Percentiles rank a stretch among this genome's conserved stretches.
These are phyloP conservation scores for Colletotrichum sp. DNA, from an alignment of 2,329 filamentous ascomycete species.

Conservation along the genomic window DNA sequence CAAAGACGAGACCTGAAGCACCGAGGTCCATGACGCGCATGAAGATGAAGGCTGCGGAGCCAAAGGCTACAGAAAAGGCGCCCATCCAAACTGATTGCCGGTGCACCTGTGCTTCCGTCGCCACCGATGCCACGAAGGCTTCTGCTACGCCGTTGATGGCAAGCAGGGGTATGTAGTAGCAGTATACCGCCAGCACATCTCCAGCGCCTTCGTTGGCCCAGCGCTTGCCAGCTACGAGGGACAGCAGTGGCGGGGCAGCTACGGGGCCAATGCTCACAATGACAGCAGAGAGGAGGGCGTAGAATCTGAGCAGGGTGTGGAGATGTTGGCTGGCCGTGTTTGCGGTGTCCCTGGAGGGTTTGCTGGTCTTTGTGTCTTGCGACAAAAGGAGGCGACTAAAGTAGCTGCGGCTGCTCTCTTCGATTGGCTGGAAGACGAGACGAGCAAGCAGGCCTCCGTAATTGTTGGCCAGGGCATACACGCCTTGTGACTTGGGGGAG, in stretches of 20 bases:
- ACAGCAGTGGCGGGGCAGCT: constrained; percentile 74
- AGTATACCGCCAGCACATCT: constrained; percentile 77
- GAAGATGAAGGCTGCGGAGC: constrained; percentile 73
- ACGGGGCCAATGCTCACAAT: constrained; percentile 75
- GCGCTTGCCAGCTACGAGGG: constrained; percentile 74
- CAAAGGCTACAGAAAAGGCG: constrained; percentile 79
- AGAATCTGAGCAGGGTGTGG: constrained; percentile 69
- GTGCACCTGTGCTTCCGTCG: constrained; percentile 75
- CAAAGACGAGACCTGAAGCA: constrained; percentile 80
- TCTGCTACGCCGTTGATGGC: constrained; percentile 92
- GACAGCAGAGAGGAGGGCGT: constrained; percentile 73
- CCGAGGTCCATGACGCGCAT: constrained; percentile 73
- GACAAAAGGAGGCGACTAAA: constrained; percentile 78
- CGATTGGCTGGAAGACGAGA: constrained; percentile 91
- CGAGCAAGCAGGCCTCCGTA: constrained; percentile 90
- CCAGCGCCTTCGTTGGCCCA: constrained; percentile 80
- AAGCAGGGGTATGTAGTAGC: constrained; percentile 91
- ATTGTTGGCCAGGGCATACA: constrained; percentile 92
- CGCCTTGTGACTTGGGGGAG: constrained; percentile 80
- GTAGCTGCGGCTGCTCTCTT: constrained; percentile 89
- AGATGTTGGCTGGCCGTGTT: constrained; percentile 57
- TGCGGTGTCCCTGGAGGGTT: constrained; percentile 26
- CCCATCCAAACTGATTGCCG: constrained; percentile 85
- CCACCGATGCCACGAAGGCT: constrained; percentile 89
- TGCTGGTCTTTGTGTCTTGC: constrained; percentile 16